Conservation (phyloP, 1,284 basidiomycete species). For the Ceratobasidium sp. region DNA sequence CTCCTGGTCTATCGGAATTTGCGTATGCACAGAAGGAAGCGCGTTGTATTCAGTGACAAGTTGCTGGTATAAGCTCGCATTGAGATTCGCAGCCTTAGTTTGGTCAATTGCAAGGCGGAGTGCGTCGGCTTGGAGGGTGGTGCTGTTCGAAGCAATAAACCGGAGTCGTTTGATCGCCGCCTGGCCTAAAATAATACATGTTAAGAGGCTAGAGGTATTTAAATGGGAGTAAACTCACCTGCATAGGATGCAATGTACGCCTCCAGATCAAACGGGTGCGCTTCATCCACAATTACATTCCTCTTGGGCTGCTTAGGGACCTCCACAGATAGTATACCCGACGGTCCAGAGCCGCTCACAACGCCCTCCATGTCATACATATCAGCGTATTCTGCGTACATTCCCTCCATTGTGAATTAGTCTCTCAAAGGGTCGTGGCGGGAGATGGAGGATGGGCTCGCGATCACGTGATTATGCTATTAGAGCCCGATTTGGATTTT, state of each 20-base stretch:
- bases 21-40: slow-evolving; percentile 55
- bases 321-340: not conserved
- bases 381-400: slow-evolving; percentile 38
- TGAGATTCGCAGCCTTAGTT: slow-evolving; percentile 68
- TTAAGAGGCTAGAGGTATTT: not conserved
- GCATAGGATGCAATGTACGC: slow-evolving; percentile 71
- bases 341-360: slow-evolving; percentile 23
- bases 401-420: slow-evolving; percentile 21
- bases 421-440: not conserved
- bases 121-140: slow-evolving; percentile 73
- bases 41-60: slow-evolving; percentile 69
- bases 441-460: slow-evolving; percentile 11
- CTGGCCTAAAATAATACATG: slow-evolving; percentile 61
- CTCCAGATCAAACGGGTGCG: slow-evolving; percentile 83
- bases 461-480: slow-evolving; percentile 7
- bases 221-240: slow-evolving; percentile 56
- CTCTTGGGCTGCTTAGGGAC: slow-evolving; percentile 18
- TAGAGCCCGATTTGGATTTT: slow-evolving; percentile 1
- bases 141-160: slow-evolving; percentile 70
- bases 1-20: slow-evolving; percentile 62
- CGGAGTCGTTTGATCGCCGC: slow-evolving; percentile 74
- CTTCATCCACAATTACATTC: slow-evolving; percentile 65
- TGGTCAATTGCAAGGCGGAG: slow-evolving; percentile 70
- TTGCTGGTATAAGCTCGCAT: slow-evolving; percentile 64
- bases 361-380: slow-evolving; percentile 38